Base-by-base conservation (phyloP, 208 protist species). In the Wallacemonas rigidus region DNA sequence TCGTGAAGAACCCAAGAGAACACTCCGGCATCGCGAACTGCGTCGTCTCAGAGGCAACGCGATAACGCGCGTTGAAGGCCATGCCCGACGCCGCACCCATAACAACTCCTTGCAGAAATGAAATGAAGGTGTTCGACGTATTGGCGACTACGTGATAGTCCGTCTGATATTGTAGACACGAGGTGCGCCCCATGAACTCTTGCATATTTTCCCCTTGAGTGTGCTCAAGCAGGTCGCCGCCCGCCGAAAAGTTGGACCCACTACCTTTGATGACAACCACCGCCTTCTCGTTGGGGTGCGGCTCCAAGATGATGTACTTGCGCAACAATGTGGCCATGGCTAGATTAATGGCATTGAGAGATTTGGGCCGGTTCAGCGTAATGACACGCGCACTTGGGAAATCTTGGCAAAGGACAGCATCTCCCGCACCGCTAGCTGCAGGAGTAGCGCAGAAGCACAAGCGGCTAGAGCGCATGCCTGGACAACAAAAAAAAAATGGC, bases 11-110 rank as follows among this genome's bases (percentile, higher is more conserved):
- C 14, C 90, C 90, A 71, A 93, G 89, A 14, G 43, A 53, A 14
- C 75, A 87, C 68, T 95, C 90, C 4, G 90, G 90, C 90, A 95
- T 95, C 41, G 90, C 90, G 76, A 93, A 91, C n/a, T 81, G 40
- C 11, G 87, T 81, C 39, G 65, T 76, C 69, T 95, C 90, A 35
- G 80, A 87, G 41, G 79, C 82, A 26, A 95, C 80, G 45, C 90
- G 80, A 61, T 90, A 84, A 2, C 75, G 71, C 15, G 80, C 86
- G 58, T 92, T 81, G 26, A 92, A 64, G 12, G 81, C 80, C 14
- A 93, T 39, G 11, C 88, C 90, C 6, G 89, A 85, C 50, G 81
- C 90, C 9, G 86, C 88, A n/a, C 90, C 90, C 85, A 93, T 90
- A 9, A 88, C 82, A 51, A 90, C 84, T 1, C 89, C 89, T 56